phyloP scores from a whole-genome alignment of 805 yeast genomes.

The Lipomyces starkeyi region DNA sequence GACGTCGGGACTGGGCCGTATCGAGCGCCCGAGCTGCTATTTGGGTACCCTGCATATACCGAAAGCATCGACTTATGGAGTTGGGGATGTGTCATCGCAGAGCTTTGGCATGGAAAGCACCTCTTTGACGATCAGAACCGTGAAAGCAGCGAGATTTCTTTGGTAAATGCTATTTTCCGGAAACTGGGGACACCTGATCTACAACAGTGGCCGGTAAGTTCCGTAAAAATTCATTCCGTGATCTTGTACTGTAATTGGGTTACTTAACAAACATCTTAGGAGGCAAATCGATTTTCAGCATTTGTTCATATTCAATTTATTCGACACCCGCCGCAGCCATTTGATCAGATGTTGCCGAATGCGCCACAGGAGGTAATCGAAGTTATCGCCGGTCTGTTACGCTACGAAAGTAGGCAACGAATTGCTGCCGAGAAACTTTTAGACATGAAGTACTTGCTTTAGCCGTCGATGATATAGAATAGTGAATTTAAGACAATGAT shows the following conservation, averaged over 20 bases:
- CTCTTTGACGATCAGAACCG: constrained; percentile 50
- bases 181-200: constrained; percentile 69
- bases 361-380: constrained; percentile 24
- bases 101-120: constrained; percentile 54
- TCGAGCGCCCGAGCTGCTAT: constrained; percentile 75
- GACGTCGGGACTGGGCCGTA: constrained; percentile 70
- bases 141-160: constrained; percentile 59
- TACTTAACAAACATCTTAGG: constrained; percentile 6
- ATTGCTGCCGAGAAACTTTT: constrained; percentile 22
- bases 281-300: constrained; percentile 21
- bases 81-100: constrained; percentile 65
- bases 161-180: constrained; percentile 60
- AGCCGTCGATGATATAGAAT: neutral
- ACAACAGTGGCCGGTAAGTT: constrained; percentile 51
- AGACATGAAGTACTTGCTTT: neutral
- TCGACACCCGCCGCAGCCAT: constrained; percentile 16
- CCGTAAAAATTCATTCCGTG: neutral
- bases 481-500: neutral
- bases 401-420: constrained; percentile 24
- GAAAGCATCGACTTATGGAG: constrained; percentile 74
- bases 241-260: neutral
- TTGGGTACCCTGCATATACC: constrained; percentile 63
- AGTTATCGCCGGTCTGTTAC: constrained; percentile 13
- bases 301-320: constrained; percentile 19
- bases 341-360: constrained; percentile 16